Base-by-base conservation (phyloP, 352 stramenopile species). In the Phytophthora lateralis region DNA sequence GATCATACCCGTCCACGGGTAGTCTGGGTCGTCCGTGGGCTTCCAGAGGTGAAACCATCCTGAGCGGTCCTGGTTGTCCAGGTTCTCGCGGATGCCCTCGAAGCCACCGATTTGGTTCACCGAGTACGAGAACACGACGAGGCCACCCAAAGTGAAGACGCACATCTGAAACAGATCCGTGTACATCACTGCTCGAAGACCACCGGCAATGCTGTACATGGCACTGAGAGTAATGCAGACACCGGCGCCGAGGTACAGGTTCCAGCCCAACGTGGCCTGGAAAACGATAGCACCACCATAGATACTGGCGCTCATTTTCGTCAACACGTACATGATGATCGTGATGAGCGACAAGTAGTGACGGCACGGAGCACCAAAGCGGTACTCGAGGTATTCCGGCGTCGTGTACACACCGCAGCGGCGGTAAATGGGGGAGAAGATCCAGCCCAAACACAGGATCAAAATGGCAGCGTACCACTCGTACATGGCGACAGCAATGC, bases 1-100 rank as follows among this genome's bases (percentile, higher is more conserved):
- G 39, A 90, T 69, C 76, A 89, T 88, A 47, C 80, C 80, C 1
- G 80, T 88, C 80, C 78, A 90, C 46, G 80, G 80, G 59, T 90
- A 90, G 51, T 88, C 80, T 1, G 61, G 45, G 41, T 89, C 80
- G 20, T 66, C 51, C 3, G 68, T 78, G 8, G 72, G 66, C 45
- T 87, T 81, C 69, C 79, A 89, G 8, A 87, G 51, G 45, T 88
- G 66, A 66, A 81, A 83, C 60, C 69, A 86, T 15, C 76, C 53
- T 4, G 62, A 70, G 20, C 75, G 72, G 29, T 61, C 55, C 32
- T 87, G 75, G 43, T 71, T 69, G 1, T 66, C 69, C 15, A 89
- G 49, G 39, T 85, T 80, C n/a, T 71, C 68, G 1, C 63, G 39
- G 42, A 90, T 87, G 6, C 73, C 81, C 24, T 62, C 42, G 37